Conservation (phyloP, 495 filamentous ascomycete genomes). For the Lophiotrema nucula region DNA sequence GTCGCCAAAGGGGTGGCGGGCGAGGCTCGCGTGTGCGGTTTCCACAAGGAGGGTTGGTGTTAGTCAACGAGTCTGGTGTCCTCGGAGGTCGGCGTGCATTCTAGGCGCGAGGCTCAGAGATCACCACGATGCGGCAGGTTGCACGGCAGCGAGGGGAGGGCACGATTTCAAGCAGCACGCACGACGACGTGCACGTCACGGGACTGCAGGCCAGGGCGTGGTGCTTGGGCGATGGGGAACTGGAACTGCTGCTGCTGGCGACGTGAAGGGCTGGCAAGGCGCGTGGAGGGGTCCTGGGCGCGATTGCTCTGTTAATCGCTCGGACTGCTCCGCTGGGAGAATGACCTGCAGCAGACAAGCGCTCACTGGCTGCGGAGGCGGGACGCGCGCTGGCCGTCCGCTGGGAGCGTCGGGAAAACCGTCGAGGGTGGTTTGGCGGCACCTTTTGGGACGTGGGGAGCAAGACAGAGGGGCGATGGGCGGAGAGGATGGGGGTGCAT, state of each 20-base stretch:
- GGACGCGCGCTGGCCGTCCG: not conserved
- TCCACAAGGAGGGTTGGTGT: slow-evolving; percentile 11
- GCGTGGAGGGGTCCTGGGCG: slow-evolving; percentile 20
- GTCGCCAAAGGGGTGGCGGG: slow-evolving; percentile 8
- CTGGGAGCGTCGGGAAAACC: slow-evolving; percentile 2
- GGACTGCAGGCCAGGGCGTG: not conserved
- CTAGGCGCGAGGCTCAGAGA: not conserved
- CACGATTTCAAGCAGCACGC: no score
- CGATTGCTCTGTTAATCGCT: no score
- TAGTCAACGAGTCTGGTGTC: slow-evolving; percentile 3
- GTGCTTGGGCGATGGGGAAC: slow-evolving; percentile 1
- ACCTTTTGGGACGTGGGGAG: slow-evolving; percentile 27
- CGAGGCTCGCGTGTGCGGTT: slow-evolving; percentile 18
- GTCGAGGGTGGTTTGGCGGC: slow-evolving; percentile 1
- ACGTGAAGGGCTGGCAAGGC: not conserved
- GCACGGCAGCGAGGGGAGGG: not conserved
- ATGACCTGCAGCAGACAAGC: slow-evolving; percentile 28
- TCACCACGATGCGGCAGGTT: not conserved
- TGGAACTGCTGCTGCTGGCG: not conserved
- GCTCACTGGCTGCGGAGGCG: slow-evolving; percentile 18
- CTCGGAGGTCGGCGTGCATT: slow-evolving; percentile 26
- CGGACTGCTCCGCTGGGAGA: slow-evolving; percentile 27
- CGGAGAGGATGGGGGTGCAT: slow-evolving; percentile 11
- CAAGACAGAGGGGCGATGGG: not conserved
- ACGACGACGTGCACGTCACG: not conserved